Evolutionary conservation across 2,329 filamentous ascomycete species (phyloP).

Genomic region (Rhinocladiella mackenziei): DNA sequence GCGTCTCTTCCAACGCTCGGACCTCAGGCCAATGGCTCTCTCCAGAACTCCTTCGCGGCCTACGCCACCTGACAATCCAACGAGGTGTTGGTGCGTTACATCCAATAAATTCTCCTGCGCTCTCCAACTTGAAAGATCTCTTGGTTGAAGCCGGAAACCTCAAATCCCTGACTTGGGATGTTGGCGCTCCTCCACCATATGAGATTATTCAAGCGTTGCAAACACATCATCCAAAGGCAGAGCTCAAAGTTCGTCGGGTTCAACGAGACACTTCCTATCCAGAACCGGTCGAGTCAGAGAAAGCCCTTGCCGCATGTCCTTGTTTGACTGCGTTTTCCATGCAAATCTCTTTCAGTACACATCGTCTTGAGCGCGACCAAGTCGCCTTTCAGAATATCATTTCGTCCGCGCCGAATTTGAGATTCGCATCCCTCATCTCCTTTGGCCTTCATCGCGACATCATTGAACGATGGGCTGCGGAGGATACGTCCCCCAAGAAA

Average conservation of each 20-base stretch:
- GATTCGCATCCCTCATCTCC: constrained; percentile 12
- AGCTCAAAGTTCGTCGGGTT: constrained; percentile 12
- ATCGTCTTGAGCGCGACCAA: background rate
- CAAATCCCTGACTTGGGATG: constrained; percentile 17
- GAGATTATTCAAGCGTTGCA: constrained; percentile 12
- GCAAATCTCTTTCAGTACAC: background rate
- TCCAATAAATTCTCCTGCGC: no score
- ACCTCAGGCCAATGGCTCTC: no score
- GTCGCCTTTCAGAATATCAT: constrained; percentile 14
- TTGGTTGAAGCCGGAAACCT: constrained; percentile 14
- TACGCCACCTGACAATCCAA: constrained; percentile 17
- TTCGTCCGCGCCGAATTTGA: constrained; percentile 14
- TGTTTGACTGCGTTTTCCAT: constrained; percentile 1
- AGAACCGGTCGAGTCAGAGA: background rate
- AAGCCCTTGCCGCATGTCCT: background rate
- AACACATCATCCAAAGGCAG: constrained; percentile 16
- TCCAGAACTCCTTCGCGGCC: constrained; percentile 12
- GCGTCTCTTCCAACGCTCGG: constrained; percentile 1
- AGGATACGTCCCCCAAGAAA: background rate
- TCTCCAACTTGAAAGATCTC: constrained; percentile 5
- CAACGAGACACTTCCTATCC: background rate
- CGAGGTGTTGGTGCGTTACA: background rate
- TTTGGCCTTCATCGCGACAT: background rate
- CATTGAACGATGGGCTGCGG: background rate
- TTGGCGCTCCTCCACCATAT: background rate